Evolutionary conservation across 306 rosid genomes (phyloP).

Genomic region (Vachellia collinsii): DNA sequence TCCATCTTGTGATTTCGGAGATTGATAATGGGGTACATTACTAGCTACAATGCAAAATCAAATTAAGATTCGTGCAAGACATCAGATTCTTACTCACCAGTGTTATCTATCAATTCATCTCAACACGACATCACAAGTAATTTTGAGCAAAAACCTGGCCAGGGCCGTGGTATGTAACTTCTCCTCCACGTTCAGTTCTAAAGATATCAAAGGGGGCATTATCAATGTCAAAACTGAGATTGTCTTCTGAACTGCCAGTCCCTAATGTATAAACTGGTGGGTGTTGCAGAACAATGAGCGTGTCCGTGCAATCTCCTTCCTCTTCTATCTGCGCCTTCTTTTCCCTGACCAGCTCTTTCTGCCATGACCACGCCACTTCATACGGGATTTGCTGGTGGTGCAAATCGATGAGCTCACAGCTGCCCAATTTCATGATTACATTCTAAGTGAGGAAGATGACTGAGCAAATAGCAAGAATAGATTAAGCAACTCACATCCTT

Average conservation of each 20-base stretch:
- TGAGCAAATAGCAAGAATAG: constrained; percentile 8
- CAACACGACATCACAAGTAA: background rate
- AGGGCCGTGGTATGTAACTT: constrained; percentile 59
- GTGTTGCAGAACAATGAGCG: constrained; percentile 49
- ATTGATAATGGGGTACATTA: constrained; percentile 86
- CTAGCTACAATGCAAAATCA: constrained; percentile 55
- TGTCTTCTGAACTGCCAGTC: constrained; percentile 38
- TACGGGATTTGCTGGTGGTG: constrained; percentile 64
- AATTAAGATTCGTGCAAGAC: background rate
- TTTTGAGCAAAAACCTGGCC: constrained; percentile 48
- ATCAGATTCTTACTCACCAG: background rate
- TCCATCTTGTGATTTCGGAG: constrained; percentile 86
- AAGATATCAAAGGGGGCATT: constrained; percentile 48
- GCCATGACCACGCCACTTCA: constrained; percentile 54
- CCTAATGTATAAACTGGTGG: constrained; percentile 47
- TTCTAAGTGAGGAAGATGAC: constrained; percentile 10
- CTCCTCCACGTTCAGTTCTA: constrained; percentile 59
- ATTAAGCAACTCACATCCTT: constrained; percentile 45
- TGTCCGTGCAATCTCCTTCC: constrained; percentile 42
- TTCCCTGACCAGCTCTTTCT: constrained; percentile 43
- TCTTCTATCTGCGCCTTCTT: constrained; percentile 44
- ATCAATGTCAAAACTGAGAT: constrained; percentile 44
- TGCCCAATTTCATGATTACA: constrained; percentile 37
- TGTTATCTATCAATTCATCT: background rate
- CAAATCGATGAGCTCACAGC: constrained; percentile 74